Evolutionary conservation across 306 rosid genomes (phyloP).

Genomic region (Albizia julibrissin): DNA sequence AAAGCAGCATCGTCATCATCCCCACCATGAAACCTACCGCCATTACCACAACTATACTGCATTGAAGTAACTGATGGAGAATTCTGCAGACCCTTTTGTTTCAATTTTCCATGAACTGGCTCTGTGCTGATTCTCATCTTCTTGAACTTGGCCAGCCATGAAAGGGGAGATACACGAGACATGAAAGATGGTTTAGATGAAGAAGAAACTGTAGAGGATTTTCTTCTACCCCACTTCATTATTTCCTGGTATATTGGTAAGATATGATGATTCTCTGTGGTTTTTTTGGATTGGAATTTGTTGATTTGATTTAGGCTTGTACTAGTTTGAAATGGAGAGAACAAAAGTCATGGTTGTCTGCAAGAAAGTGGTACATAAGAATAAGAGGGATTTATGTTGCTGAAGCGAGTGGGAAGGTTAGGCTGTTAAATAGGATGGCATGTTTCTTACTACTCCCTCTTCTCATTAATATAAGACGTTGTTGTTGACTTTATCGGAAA

Average conservation of each 20-base stretch:
- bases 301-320: slow-evolving; percentile 24
- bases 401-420: slow-evolving; percentile 49
- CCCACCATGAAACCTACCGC: slow-evolving; percentile 50
- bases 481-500: no score
- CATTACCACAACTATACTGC: slow-evolving; percentile 31
- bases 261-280: not conserved
- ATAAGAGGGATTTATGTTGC: slow-evolving; percentile 15
- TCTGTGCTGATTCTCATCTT: slow-evolving; percentile 57
- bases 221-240: slow-evolving; percentile 86
- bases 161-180: slow-evolving; percentile 67
- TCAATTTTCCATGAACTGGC: slow-evolving; percentile 37
- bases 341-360: slow-evolving; percentile 14
- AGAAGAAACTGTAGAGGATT: slow-evolving; percentile 52
- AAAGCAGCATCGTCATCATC: slow-evolving; percentile 51
- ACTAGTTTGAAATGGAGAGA: slow-evolving; percentile 22
- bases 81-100: slow-evolving; percentile 45
- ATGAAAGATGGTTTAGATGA: slow-evolving; percentile 57
- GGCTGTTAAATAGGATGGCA: slow-evolving; percentile 66
- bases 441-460: slow-evolving; percentile 42
- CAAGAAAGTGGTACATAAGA: slow-evolving; percentile 20
- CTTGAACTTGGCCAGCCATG: slow-evolving; percentile 91
- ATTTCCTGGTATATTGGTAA: slow-evolving; percentile 21
- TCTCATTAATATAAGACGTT: no score
- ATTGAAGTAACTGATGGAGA: slow-evolving; percentile 39
- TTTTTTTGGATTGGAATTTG: slow-evolving; percentile 27